Percentiles rank a stretch among this genome's conserved stretches.
phyloP scores from a whole-genome alignment of 208 protist species.

The Endotrypanum monterogeii region DNA sequence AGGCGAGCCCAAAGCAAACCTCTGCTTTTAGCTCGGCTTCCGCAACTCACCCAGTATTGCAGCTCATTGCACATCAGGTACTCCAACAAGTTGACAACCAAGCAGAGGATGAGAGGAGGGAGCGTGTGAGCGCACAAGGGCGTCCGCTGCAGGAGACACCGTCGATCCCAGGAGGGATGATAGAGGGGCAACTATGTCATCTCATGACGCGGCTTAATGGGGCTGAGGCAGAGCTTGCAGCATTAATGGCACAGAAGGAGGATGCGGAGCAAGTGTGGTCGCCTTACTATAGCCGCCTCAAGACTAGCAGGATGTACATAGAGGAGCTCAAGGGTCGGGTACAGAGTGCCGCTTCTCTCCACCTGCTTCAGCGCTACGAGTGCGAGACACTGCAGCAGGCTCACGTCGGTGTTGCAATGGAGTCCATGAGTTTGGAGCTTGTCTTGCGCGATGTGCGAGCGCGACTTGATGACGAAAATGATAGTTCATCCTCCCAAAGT shows the following conservation, averaged over 20 bases:
- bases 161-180: not conserved
- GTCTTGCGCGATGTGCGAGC: conserved; percentile 47
- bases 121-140: not conserved
- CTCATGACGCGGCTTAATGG: not conserved
- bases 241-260: conserved; percentile 22
- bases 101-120: not conserved
- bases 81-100: not conserved
- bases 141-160: not conserved
- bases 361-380: conserved; percentile 61
- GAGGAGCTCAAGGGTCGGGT: conserved; percentile 45
- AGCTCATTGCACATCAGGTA: conserved; percentile 8
- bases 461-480: conserved; percentile 17
- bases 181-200: not conserved
- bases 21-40: not conserved
- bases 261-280: conserved; percentile 37
- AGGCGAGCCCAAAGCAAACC: not conserved
- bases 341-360: conserved; percentile 47
- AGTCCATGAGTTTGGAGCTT: conserved; percentile 54
- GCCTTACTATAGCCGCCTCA: conserved; percentile 38
- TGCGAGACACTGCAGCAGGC: conserved; percentile 70
- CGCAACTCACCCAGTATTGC: conserved; percentile 7
- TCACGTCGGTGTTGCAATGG: conserved; percentile 48
- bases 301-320: conserved; percentile 40
- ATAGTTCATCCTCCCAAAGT: not conserved
- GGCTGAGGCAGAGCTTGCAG: conserved; percentile 15